Conservation (phyloP, 441 rosid genomes). For the Theobroma grandiflorum region DNA sequence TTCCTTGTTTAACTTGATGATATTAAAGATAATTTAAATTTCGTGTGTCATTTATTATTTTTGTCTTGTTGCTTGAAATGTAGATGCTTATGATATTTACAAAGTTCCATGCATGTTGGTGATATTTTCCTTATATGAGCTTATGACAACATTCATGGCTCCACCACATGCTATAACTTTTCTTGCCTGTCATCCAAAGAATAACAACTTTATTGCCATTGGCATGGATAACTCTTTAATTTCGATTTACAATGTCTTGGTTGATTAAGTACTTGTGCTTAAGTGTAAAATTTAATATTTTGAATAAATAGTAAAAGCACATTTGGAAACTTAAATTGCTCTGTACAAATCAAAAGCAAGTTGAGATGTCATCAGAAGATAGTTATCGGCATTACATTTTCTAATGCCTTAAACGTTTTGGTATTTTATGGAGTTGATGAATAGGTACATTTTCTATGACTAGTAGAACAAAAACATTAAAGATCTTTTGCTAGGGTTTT, state of each 20-base stretch:
- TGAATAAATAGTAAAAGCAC: not conserved
- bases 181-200: conserved; percentile 83
- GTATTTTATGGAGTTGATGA: conserved; percentile 67
- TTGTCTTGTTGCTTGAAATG: not conserved
- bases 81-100: too few species aligned
- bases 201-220: conserved; percentile 81
- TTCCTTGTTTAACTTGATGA: conserved; percentile 90
- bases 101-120: not conserved
- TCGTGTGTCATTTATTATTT: conserved; percentile 1
- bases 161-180: conserved; percentile 89
- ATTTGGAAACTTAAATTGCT: conserved; percentile 4
- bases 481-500: too few species aligned
- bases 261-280: conserved; percentile 59
- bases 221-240: conserved; percentile 89
- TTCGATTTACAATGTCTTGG: conserved; percentile 76
- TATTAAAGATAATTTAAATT: conserved; percentile 65
- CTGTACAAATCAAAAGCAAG: conserved; percentile 48
- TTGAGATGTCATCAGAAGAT: conserved; percentile 58
- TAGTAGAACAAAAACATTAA: not conserved
- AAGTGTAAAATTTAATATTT: not conserved
- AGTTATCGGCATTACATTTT: conserved; percentile 66
- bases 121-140: conserved; percentile 13
- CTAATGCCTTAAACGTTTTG: conserved; percentile 49
- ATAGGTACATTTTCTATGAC: conserved; percentile 42
- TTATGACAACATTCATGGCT: conserved; percentile 78